Evolutionary conservation across 73 alveolate genomes (phyloP).

Genomic region (Paramecium sexaurelia): DNA sequence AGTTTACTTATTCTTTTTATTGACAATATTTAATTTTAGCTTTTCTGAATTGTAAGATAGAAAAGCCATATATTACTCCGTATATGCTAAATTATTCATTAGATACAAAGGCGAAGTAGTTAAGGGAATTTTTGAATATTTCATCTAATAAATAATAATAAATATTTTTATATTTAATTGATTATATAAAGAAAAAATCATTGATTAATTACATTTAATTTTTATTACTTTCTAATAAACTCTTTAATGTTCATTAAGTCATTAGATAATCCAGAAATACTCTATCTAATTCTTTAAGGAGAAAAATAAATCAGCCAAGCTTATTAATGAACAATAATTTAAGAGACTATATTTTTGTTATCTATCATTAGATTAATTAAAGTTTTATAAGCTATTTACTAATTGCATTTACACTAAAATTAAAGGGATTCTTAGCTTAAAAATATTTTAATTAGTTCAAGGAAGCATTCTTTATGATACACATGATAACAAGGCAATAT

Average conservation of each 20-base stretch:
- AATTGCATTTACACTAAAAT: not conserved
- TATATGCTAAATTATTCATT: not conserved
- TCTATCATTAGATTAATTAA: not conserved
- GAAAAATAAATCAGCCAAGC: not conserved
- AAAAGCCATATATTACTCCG: not conserved
- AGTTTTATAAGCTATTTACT: not conserved
- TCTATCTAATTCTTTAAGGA: not conserved
- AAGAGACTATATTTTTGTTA: not conserved
- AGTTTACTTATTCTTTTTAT: not conserved
- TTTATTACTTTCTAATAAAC: not conserved
- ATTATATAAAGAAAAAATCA: not conserved
- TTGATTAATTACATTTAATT: not conserved
- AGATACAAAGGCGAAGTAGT: not conserved
- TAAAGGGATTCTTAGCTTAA: not conserved
- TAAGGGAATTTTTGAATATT: not conserved
- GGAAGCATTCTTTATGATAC: not conserved
- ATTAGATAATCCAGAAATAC: not conserved
- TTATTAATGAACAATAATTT: not conserved
- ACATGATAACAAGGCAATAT: not conserved
- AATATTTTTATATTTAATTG: not conserved
- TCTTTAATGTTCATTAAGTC: not conserved
- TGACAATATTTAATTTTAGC: not conserved
- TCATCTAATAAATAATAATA: not conserved
- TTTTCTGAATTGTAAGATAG: not conserved
- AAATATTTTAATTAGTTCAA: not conserved